Percentiles rank a stretch among this genome's conserved stretches.
phyloP scores from a whole-genome alignment of 176 grass and related monocot genomes.

The Ananas comosus region DNA sequence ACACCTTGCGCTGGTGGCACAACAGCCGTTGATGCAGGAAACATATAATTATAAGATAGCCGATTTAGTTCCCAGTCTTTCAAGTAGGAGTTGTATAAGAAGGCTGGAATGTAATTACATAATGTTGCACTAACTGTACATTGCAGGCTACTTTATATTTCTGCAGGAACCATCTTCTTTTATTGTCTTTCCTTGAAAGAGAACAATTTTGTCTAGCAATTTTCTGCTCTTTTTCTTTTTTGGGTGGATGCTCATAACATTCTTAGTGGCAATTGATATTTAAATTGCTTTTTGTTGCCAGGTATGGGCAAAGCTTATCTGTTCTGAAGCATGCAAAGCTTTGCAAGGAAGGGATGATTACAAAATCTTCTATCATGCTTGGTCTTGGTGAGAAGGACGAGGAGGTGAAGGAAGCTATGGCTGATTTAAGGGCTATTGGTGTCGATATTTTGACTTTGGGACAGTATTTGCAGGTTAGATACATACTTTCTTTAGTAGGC shows the following conservation, averaged over 20 bases:
- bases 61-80: no score
- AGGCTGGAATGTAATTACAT: not conserved
- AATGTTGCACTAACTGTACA: not conserved
- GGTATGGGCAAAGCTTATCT: slow-evolving; percentile 64
- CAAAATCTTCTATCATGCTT: slow-evolving; percentile 92
- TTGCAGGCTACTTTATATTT: not conserved
- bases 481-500: slow-evolving; percentile 3
- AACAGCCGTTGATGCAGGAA: no score
- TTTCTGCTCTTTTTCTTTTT: no score
- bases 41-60: no score
- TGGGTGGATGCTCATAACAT: no score
- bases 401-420: slow-evolving; percentile 71
- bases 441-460: slow-evolving; percentile 88
- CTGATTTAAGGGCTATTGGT: slow-evolving; percentile 62
- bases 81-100: not conserved
- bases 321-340: slow-evolving; percentile 71
- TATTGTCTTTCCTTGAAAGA: not conserved
- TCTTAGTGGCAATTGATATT: not conserved
- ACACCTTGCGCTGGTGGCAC: no score
- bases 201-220: no score
- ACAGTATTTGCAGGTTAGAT: slow-evolving; percentile 81
- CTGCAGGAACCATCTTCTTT: not conserved
- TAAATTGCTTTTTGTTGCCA: slow-evolving; percentile 17
- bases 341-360: slow-evolving; percentile 64
- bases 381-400: slow-evolving; percentile 76